A percentile compares a stretch with the other conserved stretches of the same genome.
phyloP scores from a whole-genome alignment of 2,329 filamentous ascomycete species.

The Chaetothyriales sp. region DNA sequence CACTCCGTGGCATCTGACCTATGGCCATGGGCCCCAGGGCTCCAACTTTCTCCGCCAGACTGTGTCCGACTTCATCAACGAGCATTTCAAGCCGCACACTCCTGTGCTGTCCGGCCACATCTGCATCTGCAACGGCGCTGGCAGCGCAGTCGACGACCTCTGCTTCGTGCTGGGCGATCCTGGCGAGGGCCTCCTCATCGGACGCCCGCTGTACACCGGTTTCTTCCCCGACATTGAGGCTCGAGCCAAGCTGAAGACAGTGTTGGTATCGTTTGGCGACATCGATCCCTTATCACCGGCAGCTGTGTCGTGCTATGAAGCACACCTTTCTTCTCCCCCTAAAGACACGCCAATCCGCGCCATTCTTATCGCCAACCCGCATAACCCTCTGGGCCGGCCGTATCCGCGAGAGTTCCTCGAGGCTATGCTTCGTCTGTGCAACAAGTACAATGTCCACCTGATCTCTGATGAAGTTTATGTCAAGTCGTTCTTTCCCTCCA shows the following conservation, averaged over 20 bases:
- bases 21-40: constrained; percentile 23
- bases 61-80: constrained; percentile 21
- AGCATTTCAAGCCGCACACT: constrained; percentile 19
- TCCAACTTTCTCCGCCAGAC: constrained; percentile 17
- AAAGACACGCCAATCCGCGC: constrained; percentile 28
- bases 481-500: constrained; percentile 33
- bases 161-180: constrained; percentile 29
- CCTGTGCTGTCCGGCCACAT: constrained; percentile 19
- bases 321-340: constrained; percentile 24
- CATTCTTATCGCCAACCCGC: constrained; percentile 33
- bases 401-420: constrained; percentile 28
- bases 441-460: constrained; percentile 36
- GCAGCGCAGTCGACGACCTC: constrained; percentile 26
- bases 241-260: constrained; percentile 21
- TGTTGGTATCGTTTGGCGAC: constrained; percentile 11
- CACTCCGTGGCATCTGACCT: constrained; percentile 20
- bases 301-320: constrained; percentile 32
- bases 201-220: constrained; percentile 33
- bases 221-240: constrained; percentile 36
- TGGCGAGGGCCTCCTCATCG: constrained; percentile 33
- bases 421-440: constrained; percentile 34
- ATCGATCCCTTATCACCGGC: constrained; percentile 25
- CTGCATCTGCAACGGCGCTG: constrained; percentile 19
- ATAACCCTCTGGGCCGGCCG: constrained; percentile 38
- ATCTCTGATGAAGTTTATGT: constrained; percentile 47